A percentile compares a stretch with the other conserved stretches of the same genome.
Conservation (phyloP, 1,139 yeast genomes). For the Taiozyma sp. region DNA sequence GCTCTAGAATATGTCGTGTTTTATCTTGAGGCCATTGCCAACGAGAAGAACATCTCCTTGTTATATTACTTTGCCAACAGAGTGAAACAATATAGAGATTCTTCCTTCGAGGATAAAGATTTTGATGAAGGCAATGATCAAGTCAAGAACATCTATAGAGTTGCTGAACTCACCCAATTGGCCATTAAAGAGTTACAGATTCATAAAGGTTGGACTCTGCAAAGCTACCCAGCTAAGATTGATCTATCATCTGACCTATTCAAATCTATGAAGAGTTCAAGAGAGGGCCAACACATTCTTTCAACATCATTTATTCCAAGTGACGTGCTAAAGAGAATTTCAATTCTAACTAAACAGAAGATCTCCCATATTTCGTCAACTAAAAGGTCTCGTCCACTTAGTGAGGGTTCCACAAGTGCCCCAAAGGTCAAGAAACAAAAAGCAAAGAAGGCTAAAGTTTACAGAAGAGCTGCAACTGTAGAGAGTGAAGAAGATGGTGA, state of each 20-base stretch:
- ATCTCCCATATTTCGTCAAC: slow-evolving; percentile 8
- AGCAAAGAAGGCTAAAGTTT: slow-evolving; percentile 8
- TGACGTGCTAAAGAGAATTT: slow-evolving; percentile 21
- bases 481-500: slow-evolving; percentile 16
- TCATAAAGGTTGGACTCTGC: slow-evolving; percentile 58
- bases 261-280: slow-evolving; percentile 41
- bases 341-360: slow-evolving; percentile 19
- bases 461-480: slow-evolving; percentile 6
- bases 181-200: slow-evolving; percentile 55
- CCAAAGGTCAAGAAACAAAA: slow-evolving; percentile 22
- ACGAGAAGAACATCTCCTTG: slow-evolving; percentile 63
- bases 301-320: slow-evolving; percentile 48
- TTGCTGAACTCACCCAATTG: slow-evolving; percentile 72
- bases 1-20: slow-evolving; percentile 55
- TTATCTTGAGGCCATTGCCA: slow-evolving; percentile 56
- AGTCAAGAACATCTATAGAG: slow-evolving; percentile 44
- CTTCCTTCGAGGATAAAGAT: slow-evolving; percentile 32
- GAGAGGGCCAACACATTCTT: slow-evolving; percentile 32
- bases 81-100: slow-evolving; percentile 74
- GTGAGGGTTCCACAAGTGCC: slow-evolving; percentile 16
- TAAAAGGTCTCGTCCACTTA: slow-evolving; percentile 11
- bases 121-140: slow-evolving; percentile 30
- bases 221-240: slow-evolving; percentile 78
- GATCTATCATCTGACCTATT: slow-evolving; percentile 62
- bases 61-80: slow-evolving; percentile 74